Conservation (phyloP, 2,329 filamentous ascomycete species). For the Hymenoscyphus albidus region DNA sequence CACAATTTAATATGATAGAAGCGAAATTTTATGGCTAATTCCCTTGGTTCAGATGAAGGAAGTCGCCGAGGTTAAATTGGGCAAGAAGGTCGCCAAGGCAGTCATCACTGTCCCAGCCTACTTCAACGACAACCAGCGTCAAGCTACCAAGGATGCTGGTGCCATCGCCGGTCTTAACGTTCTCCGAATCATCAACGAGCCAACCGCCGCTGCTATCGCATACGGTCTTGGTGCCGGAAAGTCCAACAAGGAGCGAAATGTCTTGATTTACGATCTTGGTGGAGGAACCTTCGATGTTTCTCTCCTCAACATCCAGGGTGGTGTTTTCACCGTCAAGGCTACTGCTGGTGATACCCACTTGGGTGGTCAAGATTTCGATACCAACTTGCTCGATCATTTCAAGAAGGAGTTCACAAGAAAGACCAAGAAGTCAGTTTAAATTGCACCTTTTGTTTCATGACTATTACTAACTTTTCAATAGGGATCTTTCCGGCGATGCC, state of each 20-base stretch:
- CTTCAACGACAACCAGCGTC: conserved; percentile 99
- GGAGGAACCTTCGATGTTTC: conserved; percentile 99
- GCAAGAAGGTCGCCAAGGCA: conserved; percentile 98
- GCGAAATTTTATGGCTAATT: not conserved
- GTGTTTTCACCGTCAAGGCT: conserved; percentile 98
- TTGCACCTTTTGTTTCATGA: too few relatives aligned
- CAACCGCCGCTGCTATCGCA: conserved; percentile 94
- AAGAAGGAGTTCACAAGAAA: conserved; percentile 89
- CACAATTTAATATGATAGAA: not conserved
- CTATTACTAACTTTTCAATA: too few relatives aligned
- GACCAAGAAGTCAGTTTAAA: conserved; percentile 54
- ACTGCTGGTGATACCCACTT: conserved; percentile 97
- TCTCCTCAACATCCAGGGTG: conserved; percentile 96
- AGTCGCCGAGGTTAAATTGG: conserved; percentile 95
- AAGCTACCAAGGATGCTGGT: conserved; percentile 98
- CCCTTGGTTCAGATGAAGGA: conserved; percentile 79
- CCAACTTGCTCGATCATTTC: conserved; percentile 92
- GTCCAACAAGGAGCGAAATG: conserved; percentile 96
- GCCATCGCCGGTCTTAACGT: conserved; percentile 96
- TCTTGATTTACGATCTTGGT: conserved; percentile 99
- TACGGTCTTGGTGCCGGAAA: conserved; percentile 96
- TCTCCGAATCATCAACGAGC: conserved; percentile 99
- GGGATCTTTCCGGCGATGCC: conserved; percentile 71
- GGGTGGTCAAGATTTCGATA: conserved; percentile 95
- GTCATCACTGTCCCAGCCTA: conserved; percentile 98